These are phyloP conservation scores for Thecamonas trahens DNA, from an alignment of 78 protist genomes.

Conservation along the genomic window DNA sequence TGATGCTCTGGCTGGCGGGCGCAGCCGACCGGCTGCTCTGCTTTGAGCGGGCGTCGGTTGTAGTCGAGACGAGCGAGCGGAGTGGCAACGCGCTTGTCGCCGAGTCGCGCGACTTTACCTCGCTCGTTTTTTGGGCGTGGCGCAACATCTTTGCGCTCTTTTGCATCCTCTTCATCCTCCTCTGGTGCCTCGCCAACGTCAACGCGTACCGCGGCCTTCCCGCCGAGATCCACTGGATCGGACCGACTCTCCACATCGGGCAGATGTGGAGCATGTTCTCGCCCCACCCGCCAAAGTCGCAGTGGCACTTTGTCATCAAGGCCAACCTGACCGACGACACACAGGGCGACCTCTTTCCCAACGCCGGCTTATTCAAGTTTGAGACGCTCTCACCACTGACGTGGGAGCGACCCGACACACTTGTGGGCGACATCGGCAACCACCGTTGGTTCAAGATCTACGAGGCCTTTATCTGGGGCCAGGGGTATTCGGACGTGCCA, in stretches of 20 bases:
- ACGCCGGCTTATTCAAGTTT: slow-evolving; percentile 33
- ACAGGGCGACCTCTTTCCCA: slow-evolving; percentile 18
- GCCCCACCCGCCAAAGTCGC: slow-evolving; percentile 38
- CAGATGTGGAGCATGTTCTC: slow-evolving; percentile 51
- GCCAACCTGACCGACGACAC: slow-evolving; percentile 28
- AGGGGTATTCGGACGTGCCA: slow-evolving; percentile 17
- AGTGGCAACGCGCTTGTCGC: slow-evolving; percentile 14
- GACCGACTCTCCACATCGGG: slow-evolving; percentile 10
- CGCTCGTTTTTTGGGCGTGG: neutral
- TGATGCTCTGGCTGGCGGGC: neutral
- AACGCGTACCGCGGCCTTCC: slow-evolving; percentile 10
- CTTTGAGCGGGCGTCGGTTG: no score
- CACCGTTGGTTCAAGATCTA: slow-evolving; percentile 46
- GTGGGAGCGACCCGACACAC: slow-evolving; percentile 33
- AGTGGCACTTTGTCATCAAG: slow-evolving; percentile 42
- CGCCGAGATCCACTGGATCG: slow-evolving; percentile 17
- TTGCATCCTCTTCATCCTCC: slow-evolving; percentile 20
- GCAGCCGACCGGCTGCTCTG: no score
- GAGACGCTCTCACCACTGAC: slow-evolving; percentile 23
- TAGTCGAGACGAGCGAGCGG: slow-evolving; percentile 1
- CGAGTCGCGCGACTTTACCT: neutral
- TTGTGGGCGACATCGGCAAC: slow-evolving; percentile 34
- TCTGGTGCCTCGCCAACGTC: slow-evolving; percentile 12
- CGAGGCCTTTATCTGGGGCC: slow-evolving; percentile 26
- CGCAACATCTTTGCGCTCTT: slow-evolving; percentile 15